Percentiles rank a stretch among this genome's conserved stretches.
These are phyloP conservation scores for Nicotiana noctiflora DNA, from an alignment of 257 asterid species.

Conservation along the genomic window DNA sequence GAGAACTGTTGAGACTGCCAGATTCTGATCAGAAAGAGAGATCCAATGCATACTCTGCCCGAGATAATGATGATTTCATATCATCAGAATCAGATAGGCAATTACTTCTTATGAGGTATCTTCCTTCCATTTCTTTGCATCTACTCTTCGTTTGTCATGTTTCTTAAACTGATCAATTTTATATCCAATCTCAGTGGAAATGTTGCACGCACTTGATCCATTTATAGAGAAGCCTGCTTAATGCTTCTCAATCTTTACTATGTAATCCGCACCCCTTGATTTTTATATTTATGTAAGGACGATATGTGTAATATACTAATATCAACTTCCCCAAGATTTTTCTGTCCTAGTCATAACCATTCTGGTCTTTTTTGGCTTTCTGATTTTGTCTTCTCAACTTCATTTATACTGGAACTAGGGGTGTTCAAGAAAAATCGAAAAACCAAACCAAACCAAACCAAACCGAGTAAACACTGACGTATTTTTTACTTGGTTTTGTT, in stretches of 20 bases:
- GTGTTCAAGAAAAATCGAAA: too few relatives aligned
- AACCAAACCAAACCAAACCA: too few relatives aligned
- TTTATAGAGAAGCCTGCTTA: neutral
- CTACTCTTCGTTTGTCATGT: neutral
- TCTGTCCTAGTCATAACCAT: neutral
- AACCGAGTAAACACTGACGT: too few relatives aligned
- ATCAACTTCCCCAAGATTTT: neutral
- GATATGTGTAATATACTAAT: neutral
- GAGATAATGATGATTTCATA: conserved; percentile 67
- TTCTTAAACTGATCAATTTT: neutral
- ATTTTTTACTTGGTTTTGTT: too few relatives aligned
- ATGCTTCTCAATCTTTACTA: neutral
- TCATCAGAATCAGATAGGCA: conserved; percentile 91
- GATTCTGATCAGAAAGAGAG: conserved; percentile 52
- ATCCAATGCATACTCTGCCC: conserved; percentile 41
- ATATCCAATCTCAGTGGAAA: neutral
- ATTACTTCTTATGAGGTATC: conserved; percentile 78
- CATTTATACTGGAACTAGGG: neutral
- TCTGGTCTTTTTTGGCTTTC: neutral
- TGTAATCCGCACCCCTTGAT: neutral
- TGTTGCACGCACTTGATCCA: neutral
- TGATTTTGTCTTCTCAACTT: conserved; percentile 8
- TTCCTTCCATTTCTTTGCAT: neutral
- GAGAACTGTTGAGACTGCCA: conserved; percentile 86
- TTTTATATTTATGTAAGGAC: neutral